Base-by-base conservation (phyloP, 805 yeast species). In the Scheffersomyces stipitis region DNA sequence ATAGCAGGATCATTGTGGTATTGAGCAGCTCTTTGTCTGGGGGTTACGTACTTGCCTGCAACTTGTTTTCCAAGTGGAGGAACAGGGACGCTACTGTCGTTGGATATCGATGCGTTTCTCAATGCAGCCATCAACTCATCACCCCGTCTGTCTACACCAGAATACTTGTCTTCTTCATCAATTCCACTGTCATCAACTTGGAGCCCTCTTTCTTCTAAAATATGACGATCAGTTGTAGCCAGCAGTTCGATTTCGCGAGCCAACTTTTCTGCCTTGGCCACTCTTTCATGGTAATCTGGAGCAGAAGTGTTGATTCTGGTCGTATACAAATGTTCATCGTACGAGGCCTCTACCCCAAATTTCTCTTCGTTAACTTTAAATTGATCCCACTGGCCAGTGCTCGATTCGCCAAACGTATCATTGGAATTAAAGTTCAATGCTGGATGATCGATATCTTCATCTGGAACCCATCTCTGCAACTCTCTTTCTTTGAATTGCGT, bases 121-220 rank as follows among this genome's bases (percentile, higher is more conserved):
- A 73, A 62, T 5, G 76, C 71, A 4, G 76, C 76, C 72, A 71
- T 69, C 39, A 72, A 60, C 37, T 70, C 75, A 31, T 60, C 66
- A 18, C 75, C 76, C 38, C 80, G 69, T 52, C 93, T 77, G 40
- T 75, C 81, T 30, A 89, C 99, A 34, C 97, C 97, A 4, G 96
- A 88, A 56, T 90, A 93, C 62, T 86, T 86, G 60, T 90, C 96
- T 61, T 93, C 99, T 65, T 93, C 99, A 61, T 93, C 98, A 48
- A 86, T 48, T 13, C 95, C 96, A 41, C 85, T 77, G 54, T 86
- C 96, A 56, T 86, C 96, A 26, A 84, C 75, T 13, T 59, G 52
- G 12, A 80, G 44, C 17, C 96, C 96, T 59, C 99, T 80, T 61
- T 91, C 99, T 58, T 91, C 99, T 44, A 95, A 91, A 17, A 90